Conservation (phyloP, 495 filamentous ascomycete genomes). For the Sordaria brevicollis region DNA sequence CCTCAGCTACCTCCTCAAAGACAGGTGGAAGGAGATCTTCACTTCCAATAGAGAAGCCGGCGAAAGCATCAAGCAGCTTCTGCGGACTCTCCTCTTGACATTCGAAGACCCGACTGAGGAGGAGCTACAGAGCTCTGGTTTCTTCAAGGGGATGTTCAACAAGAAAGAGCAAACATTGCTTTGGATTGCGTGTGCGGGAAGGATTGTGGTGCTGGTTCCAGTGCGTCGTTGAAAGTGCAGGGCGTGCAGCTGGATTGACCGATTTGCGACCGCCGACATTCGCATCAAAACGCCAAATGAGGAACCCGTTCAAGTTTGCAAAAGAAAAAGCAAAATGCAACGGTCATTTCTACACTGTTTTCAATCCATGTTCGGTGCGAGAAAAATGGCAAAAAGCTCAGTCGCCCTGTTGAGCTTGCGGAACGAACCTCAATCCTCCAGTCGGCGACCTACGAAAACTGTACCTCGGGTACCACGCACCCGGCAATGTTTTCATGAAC, state of each 20-base stretch:
- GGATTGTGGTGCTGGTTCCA: neutral
- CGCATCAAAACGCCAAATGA: neutral
- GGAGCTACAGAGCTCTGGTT: conserved; percentile 8
- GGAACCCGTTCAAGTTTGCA: neutral
- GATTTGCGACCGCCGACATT: neutral
- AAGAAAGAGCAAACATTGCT: too few relatives aligned
- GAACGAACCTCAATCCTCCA: neutral
- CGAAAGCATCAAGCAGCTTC: conserved; percentile 24
- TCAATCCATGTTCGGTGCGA: neutral
- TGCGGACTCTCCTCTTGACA: conserved; percentile 24
- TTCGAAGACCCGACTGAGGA: conserved; percentile 24
- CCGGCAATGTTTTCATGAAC: neutral
- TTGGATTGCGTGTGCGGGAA: too few relatives aligned
- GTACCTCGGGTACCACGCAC: neutral
- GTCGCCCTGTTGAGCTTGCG: neutral
- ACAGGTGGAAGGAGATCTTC: conserved; percentile 21
- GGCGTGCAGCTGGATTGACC: neutral
- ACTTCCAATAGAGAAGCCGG: conserved; percentile 14
- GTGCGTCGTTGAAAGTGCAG: neutral
- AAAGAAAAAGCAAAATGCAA: neutral
- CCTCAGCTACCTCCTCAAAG: conserved; percentile 19
- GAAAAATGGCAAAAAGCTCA: neutral
- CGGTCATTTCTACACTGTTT: neutral
- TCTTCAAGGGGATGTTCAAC: neutral
- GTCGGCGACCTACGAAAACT: neutral